A percentile compares a stretch with the other conserved stretches of the same genome.
Conservation (phyloP, 176 grass and related monocot species). For the Eragrostis curvula region DNA sequence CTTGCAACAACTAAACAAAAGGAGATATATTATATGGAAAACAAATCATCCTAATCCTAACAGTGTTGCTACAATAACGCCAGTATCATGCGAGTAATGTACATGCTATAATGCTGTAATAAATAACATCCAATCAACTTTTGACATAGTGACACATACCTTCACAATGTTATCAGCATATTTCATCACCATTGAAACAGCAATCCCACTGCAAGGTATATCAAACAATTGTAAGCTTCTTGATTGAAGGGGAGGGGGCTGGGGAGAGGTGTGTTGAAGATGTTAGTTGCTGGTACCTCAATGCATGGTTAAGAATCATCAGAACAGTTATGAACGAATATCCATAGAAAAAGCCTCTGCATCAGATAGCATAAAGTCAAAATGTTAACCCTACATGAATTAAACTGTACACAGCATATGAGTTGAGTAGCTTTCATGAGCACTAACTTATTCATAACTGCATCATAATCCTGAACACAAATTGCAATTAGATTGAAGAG, state of each 20-base stretch:
- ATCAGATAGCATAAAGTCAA: constrained; percentile 32
- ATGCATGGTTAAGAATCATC: constrained; percentile 88
- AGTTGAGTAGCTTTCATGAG: neutral
- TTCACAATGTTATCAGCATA: constrained; percentile 72
- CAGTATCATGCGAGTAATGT: neutral
- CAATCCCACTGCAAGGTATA: constrained; percentile 64
- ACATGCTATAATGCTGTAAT: neutral
- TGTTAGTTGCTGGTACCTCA: constrained; percentile 47
- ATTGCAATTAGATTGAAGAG: constrained; percentile 78
- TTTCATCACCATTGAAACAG: constrained; percentile 78
- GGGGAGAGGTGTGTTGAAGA: neutral
- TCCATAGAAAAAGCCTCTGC: constrained; percentile 82
- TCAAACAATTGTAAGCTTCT: constrained; percentile 20
- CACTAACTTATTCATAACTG: constrained; percentile 72
- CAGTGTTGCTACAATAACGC: neutral
- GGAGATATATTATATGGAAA: neutral
- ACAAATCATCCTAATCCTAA: neutral
- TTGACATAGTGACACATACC: constrained; percentile 29
- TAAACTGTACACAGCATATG: neutral
- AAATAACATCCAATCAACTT: neutral
- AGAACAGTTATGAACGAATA: constrained; percentile 72
- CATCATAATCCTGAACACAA: constrained; percentile 64
- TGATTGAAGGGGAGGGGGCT: neutral
- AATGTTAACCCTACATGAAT: constrained; percentile 1
- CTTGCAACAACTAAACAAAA: neutral